Conservation (phyloP, 2,329 filamentous ascomycete species). For the Monosporascus sp. region DNA sequence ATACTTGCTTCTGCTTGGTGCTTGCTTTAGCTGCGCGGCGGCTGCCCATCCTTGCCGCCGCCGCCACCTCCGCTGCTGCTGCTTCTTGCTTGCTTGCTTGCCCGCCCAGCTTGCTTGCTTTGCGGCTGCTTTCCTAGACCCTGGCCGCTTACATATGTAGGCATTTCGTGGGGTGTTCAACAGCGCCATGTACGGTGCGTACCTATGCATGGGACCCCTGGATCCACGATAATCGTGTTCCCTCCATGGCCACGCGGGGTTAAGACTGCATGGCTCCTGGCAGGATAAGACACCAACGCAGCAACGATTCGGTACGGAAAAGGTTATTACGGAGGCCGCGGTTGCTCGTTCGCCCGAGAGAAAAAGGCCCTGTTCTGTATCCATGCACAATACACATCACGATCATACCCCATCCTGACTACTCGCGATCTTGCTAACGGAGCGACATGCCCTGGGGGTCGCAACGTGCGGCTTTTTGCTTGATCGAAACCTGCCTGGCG, state of each 20-base stretch:
- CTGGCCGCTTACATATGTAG: not conserved
- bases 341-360: not conserved
- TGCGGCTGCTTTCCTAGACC: constrained; percentile 8
- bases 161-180: constrained; percentile 1
- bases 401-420: not conserved
- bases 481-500: constrained; percentile 19
- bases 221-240: not conserved
- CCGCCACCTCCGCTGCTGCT: not conserved
- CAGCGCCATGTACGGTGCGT: not conserved
- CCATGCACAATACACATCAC: no score
- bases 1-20: constrained; percentile 35
- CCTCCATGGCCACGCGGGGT: no score
- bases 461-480: constrained; percentile 22
- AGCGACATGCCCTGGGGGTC: constrained; percentile 10
- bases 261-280: not conserved
- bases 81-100: not conserved
- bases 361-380: no score
- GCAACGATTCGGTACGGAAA: not conserved
- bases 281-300: not conserved
- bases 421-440: constrained; percentile 8
- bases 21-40: constrained; percentile 18
- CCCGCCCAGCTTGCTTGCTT: not conserved
- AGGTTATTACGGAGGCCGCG: not conserved
- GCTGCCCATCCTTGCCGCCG: constrained; percentile 5
- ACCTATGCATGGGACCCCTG: not conserved